Base-by-base conservation (phyloP, 2,329 filamentous ascomycete species). In the Sordariomycetes sp. region DNA sequence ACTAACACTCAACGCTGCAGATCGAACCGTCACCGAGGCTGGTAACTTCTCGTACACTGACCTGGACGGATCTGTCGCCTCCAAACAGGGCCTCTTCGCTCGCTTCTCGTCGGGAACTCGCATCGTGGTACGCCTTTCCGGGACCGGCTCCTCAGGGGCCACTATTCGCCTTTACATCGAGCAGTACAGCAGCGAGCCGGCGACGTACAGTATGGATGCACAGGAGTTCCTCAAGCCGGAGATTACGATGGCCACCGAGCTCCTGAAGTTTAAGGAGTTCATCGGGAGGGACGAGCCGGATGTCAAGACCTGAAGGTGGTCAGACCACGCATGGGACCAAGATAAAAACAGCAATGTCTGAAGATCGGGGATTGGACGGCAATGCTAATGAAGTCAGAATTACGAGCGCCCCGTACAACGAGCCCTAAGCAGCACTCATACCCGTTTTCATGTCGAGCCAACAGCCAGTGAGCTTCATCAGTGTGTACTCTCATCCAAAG, bases 41-140 rank as follows among this genome's bases (percentile, higher is more conserved):
- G 94, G 92, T 64, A 92, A 99, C 81, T 99, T 99, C 74, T 90
- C 90, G 35, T 99, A 99, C 82, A 97, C 90, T 10, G 94, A 99
- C 70, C 86, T 99, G n/a, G 94, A 99, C 68, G 94, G 93, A 61
- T 96, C 90, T 64, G 90, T 97, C 58, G 88, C 90, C 68, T 90
- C 91, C 71, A 95, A 97, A 79, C 94, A 99, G 78, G 94, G 94
- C 64, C 85, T 99, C 65, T 99, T 89, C 70, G 89, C 92, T 71
- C 89, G 89, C 73, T 97, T 97, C 74, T 90, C 91, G 58, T 92
- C 95, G 60, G 93, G 93, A 62, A 96, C 90, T 76, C 88, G 94
- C 65, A 93, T 97, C 61, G 91, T 99, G 57, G 91, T 97, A 60
- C 89, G 94, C 67, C 80, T 99, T 60, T 97, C 93, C 1, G 94